Conservation (phyloP, 352 stramenopile species). For the Pythium sukuiense region DNA sequence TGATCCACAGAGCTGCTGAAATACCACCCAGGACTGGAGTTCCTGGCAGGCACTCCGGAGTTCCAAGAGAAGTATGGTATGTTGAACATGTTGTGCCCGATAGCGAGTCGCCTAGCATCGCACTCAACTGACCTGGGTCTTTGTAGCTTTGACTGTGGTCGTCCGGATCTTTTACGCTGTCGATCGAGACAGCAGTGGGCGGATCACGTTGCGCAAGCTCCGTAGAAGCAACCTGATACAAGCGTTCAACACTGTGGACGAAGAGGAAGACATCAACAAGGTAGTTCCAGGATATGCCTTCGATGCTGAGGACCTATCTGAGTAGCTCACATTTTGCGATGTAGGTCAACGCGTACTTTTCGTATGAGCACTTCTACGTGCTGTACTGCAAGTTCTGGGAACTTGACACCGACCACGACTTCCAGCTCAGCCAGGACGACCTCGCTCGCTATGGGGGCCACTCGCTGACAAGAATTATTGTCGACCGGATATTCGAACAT, state of each 20-base stretch:
- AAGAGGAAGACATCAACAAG: constrained; percentile 99
- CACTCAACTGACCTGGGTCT: not conserved
- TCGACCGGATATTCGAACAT: constrained; percentile 87
- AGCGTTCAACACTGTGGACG: constrained; percentile 96
- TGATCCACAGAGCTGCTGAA: constrained; percentile 71
- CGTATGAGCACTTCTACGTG: constrained; percentile 99
- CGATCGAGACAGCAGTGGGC: constrained; percentile 93
- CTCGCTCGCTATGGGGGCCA: constrained; percentile 84
- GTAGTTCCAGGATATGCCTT: constrained; percentile 39
- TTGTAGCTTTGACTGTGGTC: constrained; percentile 93
- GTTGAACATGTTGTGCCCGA: not conserved
- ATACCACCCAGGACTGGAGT: constrained; percentile 94
- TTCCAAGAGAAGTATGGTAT: constrained; percentile 99
- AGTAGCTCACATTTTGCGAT: not conserved
- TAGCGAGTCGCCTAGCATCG: too few species aligned
- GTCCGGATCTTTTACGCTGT: constrained; percentile 94
- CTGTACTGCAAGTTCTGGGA: constrained; percentile 99
- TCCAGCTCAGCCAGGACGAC: constrained; percentile 80
- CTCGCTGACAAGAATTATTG: constrained; percentile 82
- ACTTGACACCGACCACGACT: constrained; percentile 94
- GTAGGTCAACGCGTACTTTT: constrained; percentile 95
- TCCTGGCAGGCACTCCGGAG: constrained; percentile 96
- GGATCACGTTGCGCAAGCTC: constrained; percentile 94
- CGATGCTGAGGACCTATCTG: not conserved
- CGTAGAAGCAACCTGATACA: constrained; percentile 93